phyloP scores from a whole-genome alignment of 495 filamentous ascomycete genomes.

The Neurospora sp. region DNA sequence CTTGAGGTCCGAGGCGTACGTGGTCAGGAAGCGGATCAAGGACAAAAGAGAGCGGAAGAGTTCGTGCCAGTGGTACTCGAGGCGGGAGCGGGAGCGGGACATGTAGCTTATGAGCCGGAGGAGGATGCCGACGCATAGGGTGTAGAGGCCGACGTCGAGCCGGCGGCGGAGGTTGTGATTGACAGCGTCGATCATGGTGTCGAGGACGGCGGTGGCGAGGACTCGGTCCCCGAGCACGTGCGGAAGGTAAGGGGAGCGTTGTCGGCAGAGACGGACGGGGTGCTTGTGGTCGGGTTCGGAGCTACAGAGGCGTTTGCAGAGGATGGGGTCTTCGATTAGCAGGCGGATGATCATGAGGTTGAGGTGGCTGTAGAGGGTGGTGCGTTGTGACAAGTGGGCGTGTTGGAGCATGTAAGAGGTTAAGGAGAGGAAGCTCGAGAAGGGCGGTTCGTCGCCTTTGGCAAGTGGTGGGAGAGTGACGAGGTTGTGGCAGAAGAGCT shows the following conservation, averaged over 20 bases:
- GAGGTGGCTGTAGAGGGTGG: constrained; percentile 71
- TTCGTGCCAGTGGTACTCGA: constrained; percentile 90
- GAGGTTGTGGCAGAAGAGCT: constrained; percentile 83
- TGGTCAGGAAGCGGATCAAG: constrained; percentile 82
- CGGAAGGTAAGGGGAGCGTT: constrained; percentile 82
- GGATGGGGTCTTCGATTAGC: constrained; percentile 72
- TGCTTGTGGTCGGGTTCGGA: constrained; percentile 56
- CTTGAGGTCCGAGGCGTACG: constrained; percentile 67
- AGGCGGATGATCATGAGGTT: constrained; percentile 76
- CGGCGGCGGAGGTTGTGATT: constrained; percentile 86
- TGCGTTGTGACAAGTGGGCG: constrained; percentile 70
- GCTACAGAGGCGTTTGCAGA: constrained; percentile 78
- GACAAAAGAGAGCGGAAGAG: constrained; percentile 85
- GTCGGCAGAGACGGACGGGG: constrained; percentile 75
- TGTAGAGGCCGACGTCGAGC: constrained; percentile 79
- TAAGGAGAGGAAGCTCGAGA: constrained; percentile 75
- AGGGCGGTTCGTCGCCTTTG: constrained; percentile 62
- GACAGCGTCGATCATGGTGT: constrained; percentile 79
- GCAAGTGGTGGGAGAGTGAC: constrained; percentile 49
- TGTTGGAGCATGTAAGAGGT: constrained; percentile 91
- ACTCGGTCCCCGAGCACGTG: constrained; percentile 59
- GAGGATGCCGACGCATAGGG: constrained; percentile 65
- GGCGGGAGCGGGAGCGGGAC: constrained; percentile 62
- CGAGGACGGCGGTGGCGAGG: constrained; percentile 64
- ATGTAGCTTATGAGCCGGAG: constrained; percentile 76